Evolutionary conservation across 2,329 filamentous ascomycete genomes (phyloP).

Genomic region (Sclerotinia glacialis): DNA sequence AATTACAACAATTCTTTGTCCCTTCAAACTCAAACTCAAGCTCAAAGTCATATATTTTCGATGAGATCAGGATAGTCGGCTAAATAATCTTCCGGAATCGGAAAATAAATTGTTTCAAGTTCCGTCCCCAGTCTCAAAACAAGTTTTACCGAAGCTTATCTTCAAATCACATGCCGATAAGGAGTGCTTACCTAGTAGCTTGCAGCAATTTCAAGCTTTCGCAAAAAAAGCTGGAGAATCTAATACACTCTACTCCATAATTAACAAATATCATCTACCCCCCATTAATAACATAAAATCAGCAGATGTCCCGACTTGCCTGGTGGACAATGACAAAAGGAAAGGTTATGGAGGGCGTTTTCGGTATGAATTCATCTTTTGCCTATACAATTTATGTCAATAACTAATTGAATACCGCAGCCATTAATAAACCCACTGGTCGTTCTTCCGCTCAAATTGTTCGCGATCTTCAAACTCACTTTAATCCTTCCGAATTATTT

Average conservation of each 20-base stretch:
- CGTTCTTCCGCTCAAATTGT: constrained; percentile 88
- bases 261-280: neutral
- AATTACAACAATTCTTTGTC: no score
- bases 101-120: neutral
- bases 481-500: constrained; percentile 80
- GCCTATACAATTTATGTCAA: neutral
- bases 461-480: constrained; percentile 78
- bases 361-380: constrained; percentile 46
- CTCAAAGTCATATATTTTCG: neutral
- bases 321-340: constrained; percentile 37
- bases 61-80: neutral
- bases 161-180: constrained; percentile 14
- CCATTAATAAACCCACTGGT: constrained; percentile 87
- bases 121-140: neutral
- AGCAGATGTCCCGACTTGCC: constrained; percentile 28
- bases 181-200: neutral
- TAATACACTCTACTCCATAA: neutral
- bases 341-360: constrained; percentile 60
- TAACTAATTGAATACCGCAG: constrained; percentile 47
- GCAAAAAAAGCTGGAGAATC: constrained; percentile 7
- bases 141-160: neutral
- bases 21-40: neutral
- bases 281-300: neutral
- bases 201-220: neutral
- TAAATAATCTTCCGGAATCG: neutral